phyloP scores from a whole-genome alignment of 2,329 filamentous ascomycete species.

The Xylogone sp. region DNA sequence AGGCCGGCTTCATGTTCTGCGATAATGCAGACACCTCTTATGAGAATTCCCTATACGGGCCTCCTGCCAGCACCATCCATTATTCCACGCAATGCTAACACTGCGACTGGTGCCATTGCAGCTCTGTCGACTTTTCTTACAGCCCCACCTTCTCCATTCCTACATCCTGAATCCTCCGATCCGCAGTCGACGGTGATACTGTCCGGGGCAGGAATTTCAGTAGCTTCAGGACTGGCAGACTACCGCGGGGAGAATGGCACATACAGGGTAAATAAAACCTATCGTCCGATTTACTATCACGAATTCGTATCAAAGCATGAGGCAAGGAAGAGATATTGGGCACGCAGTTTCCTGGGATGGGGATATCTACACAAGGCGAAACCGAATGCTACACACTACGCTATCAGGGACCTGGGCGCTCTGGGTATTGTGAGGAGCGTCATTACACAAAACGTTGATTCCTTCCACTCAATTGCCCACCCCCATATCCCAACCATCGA shows the following conservation, averaged over 20 bases:
- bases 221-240: constrained; percentile 88
- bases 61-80: constrained; percentile 72
- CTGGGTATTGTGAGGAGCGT: constrained; percentile 72
- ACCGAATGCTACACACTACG: constrained; percentile 77
- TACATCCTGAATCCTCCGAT: constrained; percentile 35
- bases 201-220: constrained; percentile 87
- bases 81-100: constrained; percentile 68
- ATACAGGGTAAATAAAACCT: constrained; percentile 86
- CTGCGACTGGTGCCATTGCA: constrained; percentile 67
- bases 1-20: background rate
- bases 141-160: constrained; percentile 47
- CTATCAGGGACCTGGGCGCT: constrained; percentile 66
- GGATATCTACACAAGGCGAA: constrained; percentile 71
- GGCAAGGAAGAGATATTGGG: constrained; percentile 91
- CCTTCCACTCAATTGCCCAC: constrained; percentile 79
- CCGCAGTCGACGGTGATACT: constrained; percentile 53
- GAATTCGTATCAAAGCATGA: constrained; percentile 84
- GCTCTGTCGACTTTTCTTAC: constrained; percentile 76
- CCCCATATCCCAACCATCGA: constrained; percentile 73
- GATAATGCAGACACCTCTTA: constrained; percentile 64
- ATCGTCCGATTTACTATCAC: constrained; percentile 87
- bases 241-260: constrained; percentile 89
- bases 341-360: constrained; percentile 91
- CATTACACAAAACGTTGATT: constrained; percentile 96
- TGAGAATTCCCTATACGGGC: constrained; percentile 89